A percentile compares a stretch with the other conserved stretches of the same genome.
phyloP scores from a whole-genome alignment of 2,329 filamentous ascomycete genomes.

The Ascochyta rabiei region DNA sequence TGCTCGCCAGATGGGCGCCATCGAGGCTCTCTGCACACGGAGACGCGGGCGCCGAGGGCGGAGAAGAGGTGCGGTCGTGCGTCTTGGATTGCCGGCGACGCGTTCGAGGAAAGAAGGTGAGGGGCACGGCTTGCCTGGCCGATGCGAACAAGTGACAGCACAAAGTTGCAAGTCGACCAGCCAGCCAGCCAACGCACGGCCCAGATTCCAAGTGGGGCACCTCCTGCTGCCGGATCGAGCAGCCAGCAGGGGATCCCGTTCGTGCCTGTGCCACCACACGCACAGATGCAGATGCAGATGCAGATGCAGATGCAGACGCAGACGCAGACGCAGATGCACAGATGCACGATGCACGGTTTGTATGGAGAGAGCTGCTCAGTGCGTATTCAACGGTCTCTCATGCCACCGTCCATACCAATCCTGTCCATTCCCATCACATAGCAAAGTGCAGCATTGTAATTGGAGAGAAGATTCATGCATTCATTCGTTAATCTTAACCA shows the following conservation, averaged over 20 bases:
- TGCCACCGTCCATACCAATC: neutral
- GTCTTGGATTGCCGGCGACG: conserved; percentile 6
- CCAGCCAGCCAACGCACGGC: conserved; percentile 10
- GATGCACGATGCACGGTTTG: neutral
- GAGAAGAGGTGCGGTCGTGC: neutral
- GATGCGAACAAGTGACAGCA: conserved; percentile 25
- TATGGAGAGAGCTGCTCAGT: neutral
- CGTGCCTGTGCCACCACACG: neutral
- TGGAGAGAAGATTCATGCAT: too few species aligned
- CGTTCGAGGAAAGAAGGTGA: conserved; percentile 19
- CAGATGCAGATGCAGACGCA: too few species aligned
- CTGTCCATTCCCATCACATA: neutral
- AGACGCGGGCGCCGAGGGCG: neutral
- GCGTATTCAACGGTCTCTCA: neutral
- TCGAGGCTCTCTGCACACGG: neutral
- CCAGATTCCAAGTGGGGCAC: conserved; percentile 11
- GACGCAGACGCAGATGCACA: too few species aligned
- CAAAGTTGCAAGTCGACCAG: conserved; percentile 28
- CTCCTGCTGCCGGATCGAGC: conserved; percentile 8
- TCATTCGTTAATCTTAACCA: neutral
- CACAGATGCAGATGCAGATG: too few species aligned
- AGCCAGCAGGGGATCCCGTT: neutral
- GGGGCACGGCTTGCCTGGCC: conserved; percentile 26
- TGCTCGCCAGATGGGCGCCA: conserved; percentile 8
- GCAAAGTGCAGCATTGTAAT: too few species aligned